These are phyloP conservation scores for Sordariomycetes sp. DNA, from an alignment of 2,329 filamentous ascomycete species.

Conservation along the genomic window DNA sequence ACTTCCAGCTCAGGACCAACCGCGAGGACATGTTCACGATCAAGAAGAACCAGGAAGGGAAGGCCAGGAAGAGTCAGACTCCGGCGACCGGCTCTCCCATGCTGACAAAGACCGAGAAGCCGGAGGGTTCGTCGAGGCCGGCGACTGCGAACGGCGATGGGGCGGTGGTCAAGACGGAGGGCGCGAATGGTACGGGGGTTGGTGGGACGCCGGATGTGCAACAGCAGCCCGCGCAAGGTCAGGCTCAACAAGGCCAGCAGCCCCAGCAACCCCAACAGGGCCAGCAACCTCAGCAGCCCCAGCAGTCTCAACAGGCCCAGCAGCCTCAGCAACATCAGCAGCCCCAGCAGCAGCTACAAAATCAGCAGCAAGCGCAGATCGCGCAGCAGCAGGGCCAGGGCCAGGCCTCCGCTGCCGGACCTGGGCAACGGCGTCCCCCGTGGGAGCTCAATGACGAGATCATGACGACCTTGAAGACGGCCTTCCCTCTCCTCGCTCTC, in stretches of 20 bases:
- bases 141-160: slow-evolving; percentile 33
- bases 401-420: slow-evolving; percentile 6
- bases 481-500: slow-evolving; percentile 85
- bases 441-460: slow-evolving; percentile 98
- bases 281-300: background rate
- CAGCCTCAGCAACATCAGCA: background rate
- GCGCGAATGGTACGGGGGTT: slow-evolving; percentile 14
- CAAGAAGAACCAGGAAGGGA: slow-evolving; percentile 72
- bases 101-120: slow-evolving; percentile 38
- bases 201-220: slow-evolving; percentile 7
- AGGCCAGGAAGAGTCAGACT: slow-evolving; percentile 34
- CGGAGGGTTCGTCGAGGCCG: slow-evolving; percentile 28
- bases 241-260: background rate
- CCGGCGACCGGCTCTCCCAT: slow-evolving; percentile 28
- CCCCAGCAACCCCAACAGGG: background rate
- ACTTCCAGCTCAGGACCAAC: slow-evolving; percentile 88
- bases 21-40: slow-evolving; percentile 88
- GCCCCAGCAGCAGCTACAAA: background rate
- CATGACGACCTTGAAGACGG: slow-evolving; percentile 88
- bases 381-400: slow-evolving; percentile 10
- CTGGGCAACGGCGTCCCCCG: slow-evolving; percentile 57
- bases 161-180: slow-evolving; percentile 26
- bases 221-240: slow-evolving; percentile 8
- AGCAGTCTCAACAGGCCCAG: background rate
- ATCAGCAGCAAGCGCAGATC: slow-evolving; percentile 6